Percentiles rank a stretch among this genome's conserved stretches.
phyloP scores from a whole-genome alignment of 75 land plant genomes.

The Selaginella tamariscina region DNA sequence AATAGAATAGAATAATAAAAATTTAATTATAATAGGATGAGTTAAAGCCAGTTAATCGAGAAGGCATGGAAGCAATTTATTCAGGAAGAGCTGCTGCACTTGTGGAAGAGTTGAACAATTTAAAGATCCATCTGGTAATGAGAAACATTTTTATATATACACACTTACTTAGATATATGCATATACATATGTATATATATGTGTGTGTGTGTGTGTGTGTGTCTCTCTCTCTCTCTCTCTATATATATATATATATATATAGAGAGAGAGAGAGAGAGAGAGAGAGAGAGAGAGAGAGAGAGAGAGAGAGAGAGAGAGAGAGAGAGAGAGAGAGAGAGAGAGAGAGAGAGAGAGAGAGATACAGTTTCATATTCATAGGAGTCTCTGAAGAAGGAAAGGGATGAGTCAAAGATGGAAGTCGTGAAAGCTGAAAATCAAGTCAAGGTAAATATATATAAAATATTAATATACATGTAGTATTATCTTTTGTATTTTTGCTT shows the following conservation, averaged over 20 bases:
- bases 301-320: too few species aligned
- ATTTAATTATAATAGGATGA: background rate
- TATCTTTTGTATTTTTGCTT: background rate
- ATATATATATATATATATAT: too few species aligned
- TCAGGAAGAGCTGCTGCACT: background rate
- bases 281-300: too few species aligned
- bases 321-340: too few species aligned
- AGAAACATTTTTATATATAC: background rate
- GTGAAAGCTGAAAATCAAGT: constrained; percentile 17
- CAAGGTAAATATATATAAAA: constrained; percentile 16
- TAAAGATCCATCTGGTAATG: constrained; percentile 8
- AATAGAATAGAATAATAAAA: too few species aligned
- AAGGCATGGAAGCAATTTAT: constrained; percentile 12
- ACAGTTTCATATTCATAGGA: constrained; percentile 15
- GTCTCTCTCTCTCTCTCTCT: too few species aligned
- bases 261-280: too few species aligned
- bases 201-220: too few species aligned
- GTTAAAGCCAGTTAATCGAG: background rate
- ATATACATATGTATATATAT: too few species aligned
- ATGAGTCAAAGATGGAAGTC: constrained; percentile 19
- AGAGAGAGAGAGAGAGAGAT: too few species aligned
- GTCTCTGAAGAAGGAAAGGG: constrained; percentile 13
- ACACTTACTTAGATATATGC: too few species aligned
- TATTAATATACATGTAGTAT: background rate
- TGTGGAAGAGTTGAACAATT: background rate